phyloP scores from a whole-genome alignment of 257 asterid species.

The Nicotiana noctiflora region DNA sequence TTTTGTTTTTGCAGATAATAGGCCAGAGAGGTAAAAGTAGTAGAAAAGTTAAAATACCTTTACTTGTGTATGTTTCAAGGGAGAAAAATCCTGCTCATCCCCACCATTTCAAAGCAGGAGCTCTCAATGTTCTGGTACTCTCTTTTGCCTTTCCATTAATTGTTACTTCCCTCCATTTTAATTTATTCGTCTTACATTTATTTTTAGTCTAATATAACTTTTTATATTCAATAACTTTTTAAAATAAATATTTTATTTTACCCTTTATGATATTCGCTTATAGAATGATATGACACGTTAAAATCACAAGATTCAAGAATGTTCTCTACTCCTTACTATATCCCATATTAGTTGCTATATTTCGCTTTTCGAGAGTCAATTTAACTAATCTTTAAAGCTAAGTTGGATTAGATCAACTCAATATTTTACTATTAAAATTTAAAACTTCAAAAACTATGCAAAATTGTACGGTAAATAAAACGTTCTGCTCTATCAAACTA shows the following conservation, averaged over 20 bases:
- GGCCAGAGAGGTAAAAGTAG: slow-evolving; percentile 15
- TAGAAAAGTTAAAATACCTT: slow-evolving; percentile 28
- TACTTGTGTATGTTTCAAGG: slow-evolving; percentile 54
- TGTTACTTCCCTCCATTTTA: background rate
- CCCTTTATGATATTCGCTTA: background rate
- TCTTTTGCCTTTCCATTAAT: background rate
- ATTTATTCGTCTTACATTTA: background rate
- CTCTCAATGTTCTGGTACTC: slow-evolving; percentile 55
- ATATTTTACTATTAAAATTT: no score
- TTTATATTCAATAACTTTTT: no score
- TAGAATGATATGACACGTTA: background rate
- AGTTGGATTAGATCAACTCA: no score
- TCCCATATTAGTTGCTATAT: no score
- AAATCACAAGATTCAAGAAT: background rate
- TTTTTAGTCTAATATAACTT: no score
- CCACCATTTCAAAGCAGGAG: slow-evolving; percentile 83
- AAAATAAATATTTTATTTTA: background rate
- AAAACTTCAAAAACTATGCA: no score
- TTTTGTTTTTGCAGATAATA: slow-evolving; percentile 33
- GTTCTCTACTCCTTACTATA: background rate
- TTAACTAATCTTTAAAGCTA: no score
- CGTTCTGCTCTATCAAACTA: background rate
- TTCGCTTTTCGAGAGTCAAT: no score
- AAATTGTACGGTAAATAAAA: background rate
- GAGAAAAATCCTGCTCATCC: slow-evolving; percentile 55